Evolutionary conservation across 768 basidiomycete genomes (phyloP).

Genomic region (Lentinus tigrinus): DNA sequence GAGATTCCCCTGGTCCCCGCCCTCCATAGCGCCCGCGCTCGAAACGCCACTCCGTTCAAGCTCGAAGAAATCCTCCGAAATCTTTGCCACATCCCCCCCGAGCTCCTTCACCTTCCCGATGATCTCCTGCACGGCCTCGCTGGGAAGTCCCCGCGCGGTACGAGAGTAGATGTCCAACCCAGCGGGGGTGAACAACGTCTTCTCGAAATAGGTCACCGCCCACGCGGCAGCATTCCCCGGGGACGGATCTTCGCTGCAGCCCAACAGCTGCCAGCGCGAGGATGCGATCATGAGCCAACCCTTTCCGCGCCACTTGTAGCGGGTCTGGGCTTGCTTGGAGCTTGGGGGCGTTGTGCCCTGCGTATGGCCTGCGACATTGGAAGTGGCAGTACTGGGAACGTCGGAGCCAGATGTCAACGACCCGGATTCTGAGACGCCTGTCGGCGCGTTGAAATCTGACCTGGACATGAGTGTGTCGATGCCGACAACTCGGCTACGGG

Average conservation of each 20-base stretch:
- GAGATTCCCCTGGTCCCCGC: too few species aligned
- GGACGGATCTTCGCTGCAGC: constrained; percentile 22
- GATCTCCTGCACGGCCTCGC: constrained; percentile 17
- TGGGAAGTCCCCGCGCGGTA: constrained; percentile 14
- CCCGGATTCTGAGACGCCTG: too few species aligned
- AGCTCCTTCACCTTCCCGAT: constrained; percentile 11
- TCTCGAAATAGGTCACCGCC: constrained; percentile 38
- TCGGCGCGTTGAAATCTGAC: background rate
- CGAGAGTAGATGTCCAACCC: constrained; percentile 41
- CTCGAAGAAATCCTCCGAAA: constrained; percentile 25
- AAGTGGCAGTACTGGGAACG: too few species aligned
- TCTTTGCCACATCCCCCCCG: constrained; percentile 22
- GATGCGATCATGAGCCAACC: constrained; percentile 35
- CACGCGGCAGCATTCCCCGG: constrained; percentile 14
- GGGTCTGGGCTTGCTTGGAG: constrained; percentile 9
- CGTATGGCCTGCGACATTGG: too few species aligned
- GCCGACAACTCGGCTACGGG: constrained; percentile 30
- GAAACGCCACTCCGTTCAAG: constrained; percentile 17
- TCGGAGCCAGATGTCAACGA: too few species aligned
- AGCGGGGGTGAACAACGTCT: constrained; percentile 44
- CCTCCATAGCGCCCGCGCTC: too few species aligned
- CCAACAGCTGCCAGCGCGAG: constrained; percentile 42
- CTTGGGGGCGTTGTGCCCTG: background rate
- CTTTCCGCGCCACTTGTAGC: constrained; percentile 40
- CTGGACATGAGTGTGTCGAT: constrained; percentile 22